Evolutionary conservation across 805 yeast species (phyloP), one percentile per base, ranked within the genome.

Genomic region (Candida stauntonica): DNA sequence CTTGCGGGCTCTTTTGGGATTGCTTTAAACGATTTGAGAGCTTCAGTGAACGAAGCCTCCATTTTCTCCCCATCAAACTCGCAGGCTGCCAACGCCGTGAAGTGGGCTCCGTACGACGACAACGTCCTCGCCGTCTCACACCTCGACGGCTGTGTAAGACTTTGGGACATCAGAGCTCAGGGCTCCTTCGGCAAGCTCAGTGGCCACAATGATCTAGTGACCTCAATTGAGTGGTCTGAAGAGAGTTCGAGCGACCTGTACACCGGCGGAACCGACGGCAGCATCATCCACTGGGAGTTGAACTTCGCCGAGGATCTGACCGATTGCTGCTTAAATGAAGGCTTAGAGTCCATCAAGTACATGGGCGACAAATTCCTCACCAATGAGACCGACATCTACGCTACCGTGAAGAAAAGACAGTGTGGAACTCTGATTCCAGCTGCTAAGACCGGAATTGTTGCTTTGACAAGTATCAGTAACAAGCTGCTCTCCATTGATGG

Each of bases 101-200:
- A 69, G 48, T 86, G 93, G 94, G 73, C 81, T 34, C 73, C 79
- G 2, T 52, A 61, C 14, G 72, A 82, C 56, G 72, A 78, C 21
- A 72, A 79, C 50, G 61, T 76, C 16, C 64, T 86, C 18, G 86
- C 88, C 3, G 75, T 87, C 3, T 75, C 79, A 6, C 83, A 79
- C 47, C 58, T 64, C 26, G 76, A 75, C 46, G 75, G 75, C 4
- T 59, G 73, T 3, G 72, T 80, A 29, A 66, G 79, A 47, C 63
- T 86, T 23, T 86, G 94, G 94, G 95, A 86, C 61, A 75, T 82
- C 31, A 68, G 95, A 46, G 68, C 76, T 28, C 60, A 65, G 28
- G 70, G 68, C 14, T 77, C 79, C 2, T 62, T 76, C 37, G 73
- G 77, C 7, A 62, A 63, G 29, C 62, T 82, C 27, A 54, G 62